phyloP scores from a whole-genome alignment of 2,329 filamentous ascomycete genomes.

The Talaromyces sp. region DNA sequence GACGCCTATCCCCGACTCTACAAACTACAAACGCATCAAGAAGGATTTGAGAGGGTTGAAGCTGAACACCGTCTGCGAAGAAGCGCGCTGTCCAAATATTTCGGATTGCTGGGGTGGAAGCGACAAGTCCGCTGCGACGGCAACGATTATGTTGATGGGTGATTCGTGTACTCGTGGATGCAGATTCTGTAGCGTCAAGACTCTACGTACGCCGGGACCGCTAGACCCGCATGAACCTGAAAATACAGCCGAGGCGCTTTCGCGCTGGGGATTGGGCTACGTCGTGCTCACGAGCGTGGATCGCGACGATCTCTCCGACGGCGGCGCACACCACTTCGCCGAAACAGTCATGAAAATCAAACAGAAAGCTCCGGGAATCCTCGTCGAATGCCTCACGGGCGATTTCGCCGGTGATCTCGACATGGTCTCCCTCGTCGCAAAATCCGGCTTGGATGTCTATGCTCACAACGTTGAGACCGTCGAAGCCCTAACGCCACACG shows the following conservation, averaged over 20 bases:
- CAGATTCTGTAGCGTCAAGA: conserved; percentile 97
- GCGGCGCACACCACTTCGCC: conserved; percentile 83
- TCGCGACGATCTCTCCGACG: conserved; percentile 85
- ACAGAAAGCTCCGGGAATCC: conserved; percentile 56
- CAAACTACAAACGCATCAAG: conserved; percentile 93
- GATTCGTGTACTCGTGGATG: conserved; percentile 96
- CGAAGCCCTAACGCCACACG: conserved; percentile 82
- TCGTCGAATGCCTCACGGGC: conserved; percentile 58
- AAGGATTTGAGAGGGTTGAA: conserved; percentile 83
- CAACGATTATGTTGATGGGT: conserved; percentile 99
- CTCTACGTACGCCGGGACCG: conserved; percentile 68
- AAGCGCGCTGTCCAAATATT: conserved; percentile 95
- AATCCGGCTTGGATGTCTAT: conserved; percentile 89
- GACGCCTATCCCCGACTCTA: conserved; percentile 82
- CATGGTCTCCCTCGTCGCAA: conserved; percentile 79
- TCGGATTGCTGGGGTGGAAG: conserved; percentile 95
- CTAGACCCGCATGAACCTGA: conserved; percentile 95
- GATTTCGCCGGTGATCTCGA: conserved; percentile 83
- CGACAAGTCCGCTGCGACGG: conserved; percentile 84
- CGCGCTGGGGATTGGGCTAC: conserved; percentile 90
- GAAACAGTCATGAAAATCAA: conserved; percentile 95
- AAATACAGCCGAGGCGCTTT: conserved; percentile 89
- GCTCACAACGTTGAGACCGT: conserved; percentile 97
- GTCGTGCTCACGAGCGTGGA: conserved; percentile 93
- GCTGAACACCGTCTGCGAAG: conserved; percentile 94